phyloP scores from a whole-genome alignment of 225 moss, liverwort and hornwort genomes.

The Pseudoscleropodium purum region DNA sequence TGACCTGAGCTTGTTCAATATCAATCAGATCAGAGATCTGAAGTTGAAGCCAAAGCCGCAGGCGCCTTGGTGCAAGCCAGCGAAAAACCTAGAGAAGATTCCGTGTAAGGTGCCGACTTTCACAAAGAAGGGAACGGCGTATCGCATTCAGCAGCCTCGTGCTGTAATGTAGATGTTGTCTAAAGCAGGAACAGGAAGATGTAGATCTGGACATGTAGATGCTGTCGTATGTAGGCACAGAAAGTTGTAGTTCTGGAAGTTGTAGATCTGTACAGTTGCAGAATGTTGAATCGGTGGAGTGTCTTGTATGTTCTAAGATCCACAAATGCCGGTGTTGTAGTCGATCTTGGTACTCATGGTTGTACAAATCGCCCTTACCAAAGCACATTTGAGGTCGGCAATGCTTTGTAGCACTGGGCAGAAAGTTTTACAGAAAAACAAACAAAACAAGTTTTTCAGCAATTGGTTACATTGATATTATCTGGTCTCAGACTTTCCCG shows the following conservation, averaged over 20 bases:
- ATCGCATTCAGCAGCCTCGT: slow-evolving; percentile 92
- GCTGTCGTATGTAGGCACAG: background rate
- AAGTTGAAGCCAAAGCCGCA: slow-evolving; percentile 20
- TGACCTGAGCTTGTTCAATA: slow-evolving; percentile 9
- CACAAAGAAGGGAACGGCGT: slow-evolving; percentile 35
- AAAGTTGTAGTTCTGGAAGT: background rate
- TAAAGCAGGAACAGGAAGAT: background rate
- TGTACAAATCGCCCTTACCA: slow-evolving; percentile 33
- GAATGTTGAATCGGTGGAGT: slow-evolving; percentile 13
- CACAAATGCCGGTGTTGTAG: background rate
- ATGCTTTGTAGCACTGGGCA: slow-evolving; percentile 8
- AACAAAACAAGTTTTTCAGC: background rate
- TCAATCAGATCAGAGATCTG: slow-evolving; percentile 27
- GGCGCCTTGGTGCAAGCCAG: slow-evolving; percentile 21
- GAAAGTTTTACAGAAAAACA: background rate
- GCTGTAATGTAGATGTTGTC: slow-evolving; percentile 43
- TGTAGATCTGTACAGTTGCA: slow-evolving; percentile 32
- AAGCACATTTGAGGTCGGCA: background rate
- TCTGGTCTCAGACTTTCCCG: background rate
- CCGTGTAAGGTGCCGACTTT: slow-evolving; percentile 17
- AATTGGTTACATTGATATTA: background rate
- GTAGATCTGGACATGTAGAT: slow-evolving; percentile 15
- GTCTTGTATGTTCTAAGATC: slow-evolving; percentile 18
- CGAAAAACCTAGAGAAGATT: slow-evolving; percentile 61
- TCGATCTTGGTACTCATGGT: slow-evolving; percentile 3